A percentile compares a stretch with the other conserved stretches of the same genome.
phyloP scores from a whole-genome alignment of 2,329 filamentous ascomycete species.

The Ophiostoma sp. region DNA sequence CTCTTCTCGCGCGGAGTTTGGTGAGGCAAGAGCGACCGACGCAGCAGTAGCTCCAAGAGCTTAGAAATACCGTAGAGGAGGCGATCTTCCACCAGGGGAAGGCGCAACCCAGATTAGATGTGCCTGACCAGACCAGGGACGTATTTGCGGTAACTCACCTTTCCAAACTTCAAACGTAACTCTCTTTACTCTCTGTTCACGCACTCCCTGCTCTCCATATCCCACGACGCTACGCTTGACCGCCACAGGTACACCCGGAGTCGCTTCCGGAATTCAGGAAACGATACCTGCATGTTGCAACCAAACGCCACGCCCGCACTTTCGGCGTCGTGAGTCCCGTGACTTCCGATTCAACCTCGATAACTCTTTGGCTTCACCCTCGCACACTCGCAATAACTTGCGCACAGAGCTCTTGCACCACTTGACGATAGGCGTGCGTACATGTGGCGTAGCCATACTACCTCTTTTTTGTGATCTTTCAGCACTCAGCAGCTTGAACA shows the following conservation, averaged over 20 bases:
- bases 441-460: neutral
- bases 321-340: neutral
- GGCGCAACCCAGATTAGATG: neutral
- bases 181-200: neutral
- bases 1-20: conserved; percentile 1
- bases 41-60: conserved; percentile 5
- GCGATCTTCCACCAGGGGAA: conserved; percentile 5
- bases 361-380: neutral
- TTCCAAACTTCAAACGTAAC: neutral
- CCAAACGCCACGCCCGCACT: conserved; percentile 5
- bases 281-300: neutral
- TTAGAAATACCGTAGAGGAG: conserved; percentile 15
- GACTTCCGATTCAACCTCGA: conserved; percentile 7
- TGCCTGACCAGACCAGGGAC: neutral
- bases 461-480: neutral
- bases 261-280: neutral
- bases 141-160: neutral
- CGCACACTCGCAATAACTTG: conserved; percentile 15
- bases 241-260: neutral
- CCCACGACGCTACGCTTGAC: neutral
- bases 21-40: conserved; percentile 1
- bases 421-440: neutral
- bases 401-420: neutral
- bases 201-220: neutral
- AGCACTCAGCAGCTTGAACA: neutral